Conservation (phyloP, 2,329 filamentous ascomycete genomes). For the Fusarium sororula region DNA sequence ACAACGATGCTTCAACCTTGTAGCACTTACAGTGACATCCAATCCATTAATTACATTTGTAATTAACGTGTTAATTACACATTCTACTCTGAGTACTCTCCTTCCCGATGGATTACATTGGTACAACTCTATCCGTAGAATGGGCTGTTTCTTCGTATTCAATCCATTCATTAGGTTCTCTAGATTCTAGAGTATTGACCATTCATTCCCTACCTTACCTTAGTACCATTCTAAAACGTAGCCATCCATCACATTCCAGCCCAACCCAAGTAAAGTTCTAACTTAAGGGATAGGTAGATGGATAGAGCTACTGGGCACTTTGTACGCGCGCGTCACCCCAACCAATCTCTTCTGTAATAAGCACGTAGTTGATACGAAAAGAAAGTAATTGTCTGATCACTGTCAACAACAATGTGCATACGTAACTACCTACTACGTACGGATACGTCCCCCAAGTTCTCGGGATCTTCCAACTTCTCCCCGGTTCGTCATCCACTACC, state of each 20-base stretch:
- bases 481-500: constrained; percentile 10
- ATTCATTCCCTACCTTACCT: background rate
- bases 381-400: background rate
- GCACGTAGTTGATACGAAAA: background rate
- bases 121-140: background rate
- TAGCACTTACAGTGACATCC: background rate
- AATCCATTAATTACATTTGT: background rate
- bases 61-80: background rate
- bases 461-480: constrained; percentile 7
- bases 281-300: background rate
- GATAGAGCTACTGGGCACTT: background rate
- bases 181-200: background rate
- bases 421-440: background rate
- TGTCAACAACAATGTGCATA: background rate
- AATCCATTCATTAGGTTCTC: background rate
- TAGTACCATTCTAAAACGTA: background rate
- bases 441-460: background rate
- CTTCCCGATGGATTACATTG: background rate
- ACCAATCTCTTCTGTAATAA: background rate
- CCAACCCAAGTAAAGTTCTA: background rate
- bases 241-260: constrained; percentile 9
- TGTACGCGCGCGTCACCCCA: constrained; percentile 14
- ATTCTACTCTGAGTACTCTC: background rate
- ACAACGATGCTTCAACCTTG: constrained; percentile 15
- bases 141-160: background rate